Percentiles rank a stretch among this genome's conserved stretches.
Conservation (phyloP, 2,329 filamentous ascomycete species). For the Bertia moriformis region DNA sequence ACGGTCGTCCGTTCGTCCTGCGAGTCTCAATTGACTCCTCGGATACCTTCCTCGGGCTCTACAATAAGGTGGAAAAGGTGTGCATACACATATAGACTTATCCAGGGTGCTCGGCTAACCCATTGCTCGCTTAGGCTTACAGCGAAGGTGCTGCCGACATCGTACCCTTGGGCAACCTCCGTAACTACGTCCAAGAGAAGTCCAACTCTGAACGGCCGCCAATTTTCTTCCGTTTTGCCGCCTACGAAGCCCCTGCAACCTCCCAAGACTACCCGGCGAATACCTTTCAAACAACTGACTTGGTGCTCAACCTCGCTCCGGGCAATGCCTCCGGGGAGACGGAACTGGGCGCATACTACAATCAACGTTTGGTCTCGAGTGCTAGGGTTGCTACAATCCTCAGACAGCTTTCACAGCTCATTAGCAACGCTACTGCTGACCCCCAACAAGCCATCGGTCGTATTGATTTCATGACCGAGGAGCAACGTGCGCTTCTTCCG, state of each 20-base stretch:
- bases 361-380: slow-evolving; percentile 27
- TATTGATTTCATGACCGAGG: slow-evolving; percentile 20
- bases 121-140: slow-evolving; percentile 14
- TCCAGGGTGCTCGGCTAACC: neutral
- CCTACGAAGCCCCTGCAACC: slow-evolving; percentile 25
- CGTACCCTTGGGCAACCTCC: slow-evolving; percentile 21
- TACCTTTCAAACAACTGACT: slow-evolving; percentile 24
- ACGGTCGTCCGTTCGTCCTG: slow-evolving; percentile 27
- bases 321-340: slow-evolving; percentile 10
- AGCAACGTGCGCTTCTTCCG: slow-evolving; percentile 24
- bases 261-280: slow-evolving; percentile 22
- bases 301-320: slow-evolving; percentile 20
- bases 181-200: slow-evolving; percentile 21
- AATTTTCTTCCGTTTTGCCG: slow-evolving; percentile 27
- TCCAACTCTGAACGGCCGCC: slow-evolving; percentile 20
- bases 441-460: slow-evolving; percentile 22
- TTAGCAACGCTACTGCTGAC: slow-evolving; percentile 20
- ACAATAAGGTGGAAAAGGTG: slow-evolving; percentile 23
- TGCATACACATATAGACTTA: slow-evolving; percentile 1
- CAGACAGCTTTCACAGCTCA: slow-evolving; percentile 22
- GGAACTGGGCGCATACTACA: slow-evolving; percentile 23
- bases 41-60: slow-evolving; percentile 22
- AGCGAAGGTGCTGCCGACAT: slow-evolving; percentile 21
- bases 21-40: slow-evolving; percentile 21
- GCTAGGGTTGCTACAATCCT: slow-evolving; percentile 24